Evolutionary conservation across 768 basidiomycete genomes (phyloP), one percentile per base, ranked within the genome.

Genomic region (Hypholoma fasciculare): DNA sequence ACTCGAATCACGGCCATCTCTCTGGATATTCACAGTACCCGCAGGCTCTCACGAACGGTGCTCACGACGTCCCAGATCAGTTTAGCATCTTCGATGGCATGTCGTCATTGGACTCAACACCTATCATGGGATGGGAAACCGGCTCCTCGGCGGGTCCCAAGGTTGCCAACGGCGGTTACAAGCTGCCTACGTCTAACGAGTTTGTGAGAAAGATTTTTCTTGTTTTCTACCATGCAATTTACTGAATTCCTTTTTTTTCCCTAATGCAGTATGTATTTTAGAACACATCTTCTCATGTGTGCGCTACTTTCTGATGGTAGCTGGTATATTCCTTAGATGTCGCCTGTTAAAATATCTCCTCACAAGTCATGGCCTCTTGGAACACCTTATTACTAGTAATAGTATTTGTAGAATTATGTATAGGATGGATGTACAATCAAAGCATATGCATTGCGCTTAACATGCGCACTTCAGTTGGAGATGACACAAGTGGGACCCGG

Each of bases 91-190:
- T 75, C 49, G 74, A 75, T 17, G 46, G 57, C 34, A 59, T 63
- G 57, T 23, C 59, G 65, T 36, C 54, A 61, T 48, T 70, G 14
- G 65, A 72, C 50, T 65, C 71, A 19, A 70, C 67, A 47, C 59
- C 70, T 34, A 61, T 71, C 54, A 63, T 71, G 52, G 64, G 65
- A 49, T 77, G 75, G 74, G 72, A 72, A 46, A 46, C 42, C 53
- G 53, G 53, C 53, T 17, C 53, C 19, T 43, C 67, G 47, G 59
- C 70, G 17, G 68, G 71, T 38, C 54, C 67, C 23, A 74, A 71
- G 64, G 62, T 57, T 23, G 56, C 67, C 30, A 68, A 66, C 57
- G 66, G 67, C 37, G 63, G 65, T 17, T 73, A 72, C 58, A 76
- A 74, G 60, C 50, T 71, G 30, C 65, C 69, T n/a, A 54, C 68